A percentile compares a stretch with the other conserved stretches of the same genome.
Evolutionary conservation across 2,329 filamentous ascomycete genomes (phyloP).

Genomic region (Aspergillus fumigatus): DNA sequence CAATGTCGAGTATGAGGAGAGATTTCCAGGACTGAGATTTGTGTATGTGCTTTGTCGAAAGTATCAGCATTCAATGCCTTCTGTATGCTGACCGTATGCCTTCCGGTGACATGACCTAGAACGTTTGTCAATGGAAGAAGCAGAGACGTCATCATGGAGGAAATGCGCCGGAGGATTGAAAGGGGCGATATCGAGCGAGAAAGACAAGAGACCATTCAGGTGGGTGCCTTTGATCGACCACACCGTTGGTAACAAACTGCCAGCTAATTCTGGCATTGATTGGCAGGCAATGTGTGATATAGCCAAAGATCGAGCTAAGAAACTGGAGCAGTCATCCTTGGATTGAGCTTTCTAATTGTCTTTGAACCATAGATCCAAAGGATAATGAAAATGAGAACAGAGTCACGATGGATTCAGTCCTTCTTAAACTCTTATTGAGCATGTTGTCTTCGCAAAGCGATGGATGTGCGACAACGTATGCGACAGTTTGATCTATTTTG

Average conservation of each 20-base stretch:
- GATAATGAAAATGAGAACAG: neutral
- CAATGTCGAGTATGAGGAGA: constrained; percentile 73
- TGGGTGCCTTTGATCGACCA: constrained; percentile 36
- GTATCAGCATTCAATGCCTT: neutral
- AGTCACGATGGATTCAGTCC: neutral
- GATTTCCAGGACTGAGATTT: constrained; percentile 75
- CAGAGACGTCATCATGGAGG: constrained; percentile 69
- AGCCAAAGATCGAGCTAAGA: constrained; percentile 70
- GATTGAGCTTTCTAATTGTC: constrained; percentile 2
- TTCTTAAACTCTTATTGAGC: neutral
- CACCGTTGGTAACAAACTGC: neutral
- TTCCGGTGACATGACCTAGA: constrained; percentile 29
- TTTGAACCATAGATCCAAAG: too few relatives aligned
- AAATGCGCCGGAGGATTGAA: constrained; percentile 73
- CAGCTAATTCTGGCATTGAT: constrained; percentile 1
- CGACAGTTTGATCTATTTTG: neutral
- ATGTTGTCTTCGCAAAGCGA: neutral
- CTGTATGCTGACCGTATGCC: neutral
- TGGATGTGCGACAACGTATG: neutral
- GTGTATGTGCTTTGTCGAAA: constrained; percentile 41
- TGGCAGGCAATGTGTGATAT: constrained; percentile 88
- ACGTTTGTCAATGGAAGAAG: constrained; percentile 84
- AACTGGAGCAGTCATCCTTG: constrained; percentile 42
- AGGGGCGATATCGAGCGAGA: constrained; percentile 63
- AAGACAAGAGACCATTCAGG: constrained; percentile 68